Evolutionary conservation across 139 green algal genomes (phyloP).

Genomic region (Helicosporidium sp.): DNA sequence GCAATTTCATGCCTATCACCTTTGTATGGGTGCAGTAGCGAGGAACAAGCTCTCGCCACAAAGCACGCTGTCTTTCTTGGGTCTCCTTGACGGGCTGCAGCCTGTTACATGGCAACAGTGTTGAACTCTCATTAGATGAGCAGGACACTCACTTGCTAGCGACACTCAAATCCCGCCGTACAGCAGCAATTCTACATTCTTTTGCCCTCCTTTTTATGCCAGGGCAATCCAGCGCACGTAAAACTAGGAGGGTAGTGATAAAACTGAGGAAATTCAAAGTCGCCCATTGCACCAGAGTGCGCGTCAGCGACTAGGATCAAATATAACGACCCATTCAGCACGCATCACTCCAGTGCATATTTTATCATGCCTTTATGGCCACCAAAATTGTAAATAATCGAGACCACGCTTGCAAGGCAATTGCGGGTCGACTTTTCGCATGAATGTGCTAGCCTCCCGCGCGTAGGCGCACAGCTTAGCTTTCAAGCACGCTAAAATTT

Average conservation of each 20-base stretch:
- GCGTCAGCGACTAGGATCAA: too few relatives aligned
- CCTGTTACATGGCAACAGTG: constrained; percentile 21
- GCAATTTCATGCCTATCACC: too few relatives aligned
- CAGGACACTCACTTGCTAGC: neutral
- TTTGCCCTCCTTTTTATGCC: too few relatives aligned
- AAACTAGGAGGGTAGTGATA: constrained; percentile 51
- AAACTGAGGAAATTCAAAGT: constrained; percentile 40
- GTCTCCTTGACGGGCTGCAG: constrained; percentile 65
- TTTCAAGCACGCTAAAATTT: too few relatives aligned
- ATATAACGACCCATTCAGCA: neutral
- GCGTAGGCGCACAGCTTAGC: neutral
- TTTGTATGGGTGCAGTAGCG: constrained; percentile 48
- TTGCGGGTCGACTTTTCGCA: too few relatives aligned
- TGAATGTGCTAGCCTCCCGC: too few relatives aligned
- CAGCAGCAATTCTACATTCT: too few relatives aligned
- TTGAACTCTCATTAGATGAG: neutral
- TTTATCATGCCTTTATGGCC: too few relatives aligned
- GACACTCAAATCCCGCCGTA: too few relatives aligned
- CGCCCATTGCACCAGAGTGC: constrained; percentile 1
- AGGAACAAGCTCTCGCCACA: constrained; percentile 54
- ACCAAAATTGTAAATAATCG: neutral
- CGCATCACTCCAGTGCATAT: neutral
- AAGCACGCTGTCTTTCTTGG: constrained; percentile 40
- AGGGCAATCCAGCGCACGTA: constrained; percentile 30
- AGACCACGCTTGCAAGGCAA: too few relatives aligned